Percentiles rank a stretch among this genome's conserved stretches.
phyloP scores from a whole-genome alignment of 495 filamentous ascomycete genomes.

The Penicillium manginii region DNA sequence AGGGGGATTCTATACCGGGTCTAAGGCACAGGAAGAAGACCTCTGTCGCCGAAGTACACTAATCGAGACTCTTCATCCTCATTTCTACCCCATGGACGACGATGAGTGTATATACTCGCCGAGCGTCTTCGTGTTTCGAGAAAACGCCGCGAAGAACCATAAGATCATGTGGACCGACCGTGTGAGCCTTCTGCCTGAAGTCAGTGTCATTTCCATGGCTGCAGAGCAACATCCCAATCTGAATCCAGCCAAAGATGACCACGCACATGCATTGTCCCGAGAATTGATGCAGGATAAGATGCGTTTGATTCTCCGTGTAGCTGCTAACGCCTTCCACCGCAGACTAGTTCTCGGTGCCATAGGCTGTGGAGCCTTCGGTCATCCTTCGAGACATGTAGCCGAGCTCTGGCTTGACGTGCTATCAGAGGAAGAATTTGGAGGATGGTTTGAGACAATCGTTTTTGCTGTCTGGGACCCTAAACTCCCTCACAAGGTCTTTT shows the following conservation, averaged over 20 bases:
- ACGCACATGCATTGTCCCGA: slow-evolving; percentile 42
- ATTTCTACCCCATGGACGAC: slow-evolving; percentile 60
- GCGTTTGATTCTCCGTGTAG: slow-evolving; percentile 57
- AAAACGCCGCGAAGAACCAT: slow-evolving; percentile 40
- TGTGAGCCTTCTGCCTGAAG: slow-evolving; percentile 46
- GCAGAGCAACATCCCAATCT: slow-evolving; percentile 39
- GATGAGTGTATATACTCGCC: slow-evolving; percentile 62
- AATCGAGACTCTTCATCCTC: slow-evolving; percentile 49
- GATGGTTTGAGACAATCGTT: slow-evolving; percentile 41
- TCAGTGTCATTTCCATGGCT: slow-evolving; percentile 63
- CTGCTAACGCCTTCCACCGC: slow-evolving; percentile 53
- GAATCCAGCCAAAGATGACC: slow-evolving; percentile 42
- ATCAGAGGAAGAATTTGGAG: slow-evolving; percentile 54
- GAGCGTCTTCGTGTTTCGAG: slow-evolving; percentile 58
- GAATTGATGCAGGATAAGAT: slow-evolving; percentile 62
- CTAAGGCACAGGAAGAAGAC: slow-evolving; percentile 66
- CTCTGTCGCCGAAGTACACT: slow-evolving; percentile 69
- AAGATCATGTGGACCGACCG: slow-evolving; percentile 37
- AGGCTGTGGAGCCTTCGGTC: slow-evolving; percentile 67
- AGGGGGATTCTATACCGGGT: slow-evolving; percentile 60
- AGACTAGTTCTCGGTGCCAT: slow-evolving; percentile 66
- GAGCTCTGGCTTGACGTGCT: slow-evolving; percentile 63
- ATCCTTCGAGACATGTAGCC: slow-evolving; percentile 65
- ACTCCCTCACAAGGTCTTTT: slow-evolving; percentile 15
- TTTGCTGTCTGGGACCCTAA: slow-evolving; percentile 35